Evolutionary conservation across 768 basidiomycete genomes (phyloP), one percentile per base, ranked within the genome.

Genomic region (Multifurca ochricompacta): DNA sequence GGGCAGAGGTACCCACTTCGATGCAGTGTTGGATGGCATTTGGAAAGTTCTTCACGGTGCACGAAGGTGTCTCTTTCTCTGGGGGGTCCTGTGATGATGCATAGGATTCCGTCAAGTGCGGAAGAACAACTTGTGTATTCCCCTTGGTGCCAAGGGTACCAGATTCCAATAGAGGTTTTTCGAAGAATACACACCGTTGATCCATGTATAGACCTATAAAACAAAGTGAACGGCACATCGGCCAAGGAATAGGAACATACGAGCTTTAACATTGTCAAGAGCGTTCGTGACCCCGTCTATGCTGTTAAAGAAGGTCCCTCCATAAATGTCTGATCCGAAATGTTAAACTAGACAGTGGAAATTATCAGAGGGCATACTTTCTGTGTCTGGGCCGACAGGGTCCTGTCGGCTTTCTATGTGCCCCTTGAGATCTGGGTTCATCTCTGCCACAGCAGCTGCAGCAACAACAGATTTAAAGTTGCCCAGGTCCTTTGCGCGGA

Each of bases 11-110:
- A 66, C 77, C 28, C 51, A 89, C 91, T 77, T 97, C 92, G 56
- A 99, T 99, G 6, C 93, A 96, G 71, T 99, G 96, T 61, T 91
- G 86, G 63, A 98, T 98, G 23, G 87, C 87, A 67, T 99, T 94
- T 9, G 96, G 96, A 80, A 98, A 99, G 71, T 91, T 97, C 75
- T 97, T 98, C 68, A 98, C 87, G 1, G 96, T 99, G 69, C 96
- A 99, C 23, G 89, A 90, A 21, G 96, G 89, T 1, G 93, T 85
- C 66, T 94, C 87, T 71, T 96, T 98, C 73, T 99, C 96, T 8
- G 96, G 96, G 41, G 96, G 96, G 67, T 99, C 96, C 70, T 98
- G 96, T 13, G 94, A 97, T 8, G 93, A 95, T 13, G 89, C 85
- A 69, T 99, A 99, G 16, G 91, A 95, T 70, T 99, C 96, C 13